These are phyloP conservation scores for Pseudogymnoascus sp. DNA, from an alignment of 2,329 filamentous ascomycete genomes.

Conservation along the genomic window DNA sequence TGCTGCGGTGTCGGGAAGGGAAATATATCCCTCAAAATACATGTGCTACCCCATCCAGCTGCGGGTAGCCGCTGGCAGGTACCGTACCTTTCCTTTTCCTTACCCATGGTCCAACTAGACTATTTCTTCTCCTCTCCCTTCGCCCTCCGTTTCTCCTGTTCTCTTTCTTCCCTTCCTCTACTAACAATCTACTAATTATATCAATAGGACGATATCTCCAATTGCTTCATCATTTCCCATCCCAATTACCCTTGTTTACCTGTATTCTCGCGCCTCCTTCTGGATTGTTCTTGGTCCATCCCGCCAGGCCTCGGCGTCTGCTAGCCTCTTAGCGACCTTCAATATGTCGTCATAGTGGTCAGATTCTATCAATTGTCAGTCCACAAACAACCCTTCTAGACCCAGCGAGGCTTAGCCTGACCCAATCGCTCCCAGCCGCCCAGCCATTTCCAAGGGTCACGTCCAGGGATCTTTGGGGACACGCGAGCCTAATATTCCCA, in stretches of 20 bases:
- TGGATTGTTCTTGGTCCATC: not conserved
- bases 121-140: not conserved
- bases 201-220: not conserved
- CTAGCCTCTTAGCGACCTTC: not conserved
- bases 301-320: not conserved
- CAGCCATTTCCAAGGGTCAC: not conserved
- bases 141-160: not conserved
- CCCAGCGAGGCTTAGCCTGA: not conserved
- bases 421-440: not conserved
- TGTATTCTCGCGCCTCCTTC: not conserved
- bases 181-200: not conserved
- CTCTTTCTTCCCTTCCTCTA: not conserved
- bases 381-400: not conserved
- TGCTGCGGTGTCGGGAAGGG: not conserved
- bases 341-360: not conserved
- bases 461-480: not conserved
- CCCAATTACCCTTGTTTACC: not conserved
- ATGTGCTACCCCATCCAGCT: not conserved
- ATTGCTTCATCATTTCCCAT: not conserved
- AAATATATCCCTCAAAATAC: slow-evolving; percentile 6
- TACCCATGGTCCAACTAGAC: too few species aligned
- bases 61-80: not conserved
- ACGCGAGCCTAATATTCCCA: not conserved
- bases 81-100: not conserved
- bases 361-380: not conserved